Conservation (phyloP, 257 asterid species). For the Solanum pennellii region DNA sequence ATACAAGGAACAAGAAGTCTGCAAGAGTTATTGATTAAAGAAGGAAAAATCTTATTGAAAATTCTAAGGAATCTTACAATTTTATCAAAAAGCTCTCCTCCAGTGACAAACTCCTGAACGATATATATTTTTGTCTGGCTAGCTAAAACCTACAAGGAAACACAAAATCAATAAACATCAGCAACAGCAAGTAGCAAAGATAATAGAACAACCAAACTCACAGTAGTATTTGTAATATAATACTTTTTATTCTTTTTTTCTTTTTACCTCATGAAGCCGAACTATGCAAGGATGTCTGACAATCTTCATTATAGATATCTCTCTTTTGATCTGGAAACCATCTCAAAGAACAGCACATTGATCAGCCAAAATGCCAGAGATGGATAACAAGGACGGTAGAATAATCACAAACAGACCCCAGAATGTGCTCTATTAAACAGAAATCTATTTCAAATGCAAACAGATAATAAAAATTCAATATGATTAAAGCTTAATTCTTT, state of each 20-base stretch:
- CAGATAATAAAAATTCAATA: not conserved
- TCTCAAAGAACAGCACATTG: not conserved
- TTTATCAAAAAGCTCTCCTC: conserved; percentile 87
- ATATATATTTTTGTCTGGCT: conserved; percentile 64
- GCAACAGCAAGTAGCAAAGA: not conserved
- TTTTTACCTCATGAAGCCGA: conserved; percentile 73
- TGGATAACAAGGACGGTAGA: not conserved
- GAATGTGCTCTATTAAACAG: not conserved
- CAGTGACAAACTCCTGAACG: conserved; percentile 78
- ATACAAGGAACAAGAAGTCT: not conserved
- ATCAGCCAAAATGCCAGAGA: not conserved
- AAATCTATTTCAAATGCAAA: not conserved
- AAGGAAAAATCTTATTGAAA: not conserved
- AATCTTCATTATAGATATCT: conserved; percentile 90
- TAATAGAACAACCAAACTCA: not conserved
- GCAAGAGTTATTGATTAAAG: not conserved
- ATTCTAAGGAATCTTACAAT: conserved; percentile 41
- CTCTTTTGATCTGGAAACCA: conserved; percentile 63
- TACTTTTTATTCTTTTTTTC: not conserved
- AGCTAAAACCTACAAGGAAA: conserved; percentile 56
- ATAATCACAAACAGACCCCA: not conserved
- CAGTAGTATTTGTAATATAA: not conserved
- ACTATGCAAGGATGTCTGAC: conserved; percentile 82
- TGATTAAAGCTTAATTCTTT: not conserved
- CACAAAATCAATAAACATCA: not conserved